Evolutionary conservation across 805 yeast genomes (phyloP), one percentile per base, ranked within the genome.

Genomic region (Jamesozyma jinghongensis): DNA sequence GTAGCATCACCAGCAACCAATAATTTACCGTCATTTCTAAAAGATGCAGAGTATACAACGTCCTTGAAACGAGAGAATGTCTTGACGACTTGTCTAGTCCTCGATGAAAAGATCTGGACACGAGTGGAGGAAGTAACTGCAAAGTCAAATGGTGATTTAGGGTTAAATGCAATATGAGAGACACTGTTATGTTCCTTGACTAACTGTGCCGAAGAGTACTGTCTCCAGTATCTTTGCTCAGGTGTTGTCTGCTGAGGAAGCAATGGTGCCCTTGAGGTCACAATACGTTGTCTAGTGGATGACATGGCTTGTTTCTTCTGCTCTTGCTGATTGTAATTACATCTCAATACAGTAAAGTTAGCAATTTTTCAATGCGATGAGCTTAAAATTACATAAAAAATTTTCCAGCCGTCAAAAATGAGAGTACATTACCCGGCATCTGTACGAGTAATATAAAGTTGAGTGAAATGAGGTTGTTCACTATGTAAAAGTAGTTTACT

Each of bases 1-100:
- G 92, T 77, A 12, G 95, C 95, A 66, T 92, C 98, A 53, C 95
- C 94, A 4, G 97, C 97, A 17, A 83, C 94, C 22, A 92, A 62
- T 35, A 92, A 71, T 57, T 85, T 84, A 41, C 98, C 98, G 58
- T 92, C 98, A 42, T 74, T 74, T 54, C 97, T 74, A 62, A 80
- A 90, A 59, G 87, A 94, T 35, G 95, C 97, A 26, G 86, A 76
- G 57, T 85, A 86, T 0, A 87, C 98, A 0, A 88, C 79, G 54
- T 90, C 97, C 57, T 85, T 87, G 65, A 92, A 92, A 48, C 97
- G 65, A 5, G 81, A 69, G 50, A 87, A 84, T 0, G 95, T 87
- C 64, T 85, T 85, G 31, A 77, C 70, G 3, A 88, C 95, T 57
- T 86, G 94, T 53, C 97, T 74, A 0, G 97, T 92, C 61, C 85